Percentiles rank a stretch among this genome's conserved stretches.
Conservation (phyloP, 106 monocot genomes). For the Allium cepa region DNA sequence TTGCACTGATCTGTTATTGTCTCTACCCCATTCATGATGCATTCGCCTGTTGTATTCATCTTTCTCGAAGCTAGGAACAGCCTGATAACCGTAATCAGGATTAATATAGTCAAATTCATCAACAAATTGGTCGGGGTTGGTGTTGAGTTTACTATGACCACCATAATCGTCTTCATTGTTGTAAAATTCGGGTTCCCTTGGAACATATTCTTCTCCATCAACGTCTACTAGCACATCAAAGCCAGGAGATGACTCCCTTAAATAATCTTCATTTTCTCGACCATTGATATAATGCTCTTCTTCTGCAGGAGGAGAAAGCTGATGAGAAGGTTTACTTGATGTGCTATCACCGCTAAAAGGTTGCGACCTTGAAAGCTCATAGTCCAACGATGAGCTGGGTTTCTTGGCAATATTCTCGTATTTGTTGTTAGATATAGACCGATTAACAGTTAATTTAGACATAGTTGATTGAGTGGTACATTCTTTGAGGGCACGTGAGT, state of each 20-base stretch:
- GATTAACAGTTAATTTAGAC: slow-evolving; percentile 1
- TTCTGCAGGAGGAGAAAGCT: slow-evolving; percentile 14
- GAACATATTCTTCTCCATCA: slow-evolving; percentile 18
- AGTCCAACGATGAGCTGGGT: slow-evolving; percentile 4
- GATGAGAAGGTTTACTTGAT: slow-evolving; percentile 8
- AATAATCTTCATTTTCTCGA: slow-evolving; percentile 45
- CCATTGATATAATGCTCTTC: slow-evolving; percentile 33
- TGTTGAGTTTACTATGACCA: slow-evolving; percentile 14
- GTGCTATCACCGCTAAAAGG: slow-evolving; percentile 10
- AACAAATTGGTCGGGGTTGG: slow-evolving; percentile 1
- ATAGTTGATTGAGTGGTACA: slow-evolving; percentile 12
- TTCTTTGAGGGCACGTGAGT: slow-evolving; percentile 21
- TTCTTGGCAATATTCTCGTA: slow-evolving; percentile 10
- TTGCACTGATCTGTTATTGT: slow-evolving; percentile 20
- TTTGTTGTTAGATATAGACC: slow-evolving; percentile 6
- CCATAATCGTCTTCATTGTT: slow-evolving; percentile 24
- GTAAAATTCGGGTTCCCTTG: slow-evolving; percentile 24
- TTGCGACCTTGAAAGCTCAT: slow-evolving; percentile 17
- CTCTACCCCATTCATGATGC: slow-evolving; percentile 26
- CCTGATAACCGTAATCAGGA: slow-evolving; percentile 31
- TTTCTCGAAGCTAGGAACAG: slow-evolving; percentile 21
- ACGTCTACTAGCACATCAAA: slow-evolving; percentile 42
- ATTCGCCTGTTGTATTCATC: slow-evolving; percentile 26
- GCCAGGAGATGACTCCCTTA: slow-evolving; percentile 68
- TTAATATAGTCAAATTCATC: slow-evolving; percentile 31